Evolutionary conservation across 805 yeast genomes (phyloP), one percentile per base, ranked within the genome.

Genomic region (Kluyveromyces nonfermentans): DNA sequence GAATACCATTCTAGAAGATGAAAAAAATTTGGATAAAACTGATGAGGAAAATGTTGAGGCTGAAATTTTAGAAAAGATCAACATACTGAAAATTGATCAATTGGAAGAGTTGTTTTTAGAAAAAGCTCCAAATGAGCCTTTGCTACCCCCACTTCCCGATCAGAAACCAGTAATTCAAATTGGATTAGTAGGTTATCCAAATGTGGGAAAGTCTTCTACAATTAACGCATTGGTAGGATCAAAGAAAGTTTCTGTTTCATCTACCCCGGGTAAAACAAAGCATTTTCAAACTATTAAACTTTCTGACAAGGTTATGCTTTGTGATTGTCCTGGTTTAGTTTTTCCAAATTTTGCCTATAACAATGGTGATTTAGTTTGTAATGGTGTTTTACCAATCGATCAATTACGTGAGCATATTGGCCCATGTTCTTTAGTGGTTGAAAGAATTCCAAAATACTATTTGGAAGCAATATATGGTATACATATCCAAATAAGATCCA

Each of bases 311-410:
- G 93, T 93, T 2, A 73, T 88, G 52, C 71, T 93, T 42, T 93
- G 97, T 67, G 99, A 93, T 73, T 93, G 99, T 72, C 99, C 99
- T 2, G 99, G 99, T 75, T 73, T 93, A 49, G 99, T 93, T 15
- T 93, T 93, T 71, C 98, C 99, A 19, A 93, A 90, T 58, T 93
- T 93, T 62, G 97, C 97, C 6, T 85, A 85, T 61, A 85, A 96
- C 19, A 89, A 88, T 58, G 97, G 95, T 54, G 99, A 93, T 56
- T 74, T 93, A 57, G 98, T 93, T 1, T 88, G 97, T 69, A 86
- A 88, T 59, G 99, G 99, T 74, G 96, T 93, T n/a, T 73, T 93
- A 45, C 99, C 99, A 17, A 93, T 93, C 55, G 98, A 93, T 67
- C 98, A 93, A 66, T 72, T 93, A 49, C 77, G 97, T 59, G 99